These are phyloP conservation scores for Scedosporium apiospermum DNA, from an alignment of 2,329 filamentous ascomycete genomes.

Conservation along the genomic window DNA sequence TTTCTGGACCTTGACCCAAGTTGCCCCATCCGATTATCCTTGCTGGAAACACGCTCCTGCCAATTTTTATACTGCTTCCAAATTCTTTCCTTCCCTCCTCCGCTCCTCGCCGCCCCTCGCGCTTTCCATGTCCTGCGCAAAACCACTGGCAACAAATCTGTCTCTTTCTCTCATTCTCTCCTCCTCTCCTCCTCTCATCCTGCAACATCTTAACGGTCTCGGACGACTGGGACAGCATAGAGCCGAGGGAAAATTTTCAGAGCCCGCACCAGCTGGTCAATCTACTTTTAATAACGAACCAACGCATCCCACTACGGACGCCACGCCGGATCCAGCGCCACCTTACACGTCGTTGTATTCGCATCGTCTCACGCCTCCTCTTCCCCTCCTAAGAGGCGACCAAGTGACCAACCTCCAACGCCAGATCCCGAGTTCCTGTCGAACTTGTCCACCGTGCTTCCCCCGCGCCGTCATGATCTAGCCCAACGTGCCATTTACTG, in stretches of 20 bases:
- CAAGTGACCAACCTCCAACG: conserved; percentile 1
- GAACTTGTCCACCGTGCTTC: not conserved
- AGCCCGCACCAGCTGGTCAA: not conserved
- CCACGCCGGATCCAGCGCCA: not conserved
- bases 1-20: conserved; percentile 3
- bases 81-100: not conserved
- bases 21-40: conserved; percentile 4
- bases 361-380: not conserved
- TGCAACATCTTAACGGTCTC: not conserved
- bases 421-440: conserved; percentile 7
- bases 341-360: not conserved
- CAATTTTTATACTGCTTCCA: conserved; percentile 1
- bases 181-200: not conserved
- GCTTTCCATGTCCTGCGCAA: not conserved
- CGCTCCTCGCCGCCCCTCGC: not conserved
- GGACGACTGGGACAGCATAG: not conserved
- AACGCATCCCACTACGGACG: not conserved
- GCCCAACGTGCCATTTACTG: conserved; percentile 9
- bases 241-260: not conserved
- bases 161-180: too few species aligned
- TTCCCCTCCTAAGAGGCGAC: not conserved
- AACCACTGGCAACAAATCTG: not conserved
- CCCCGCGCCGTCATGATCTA: not conserved
- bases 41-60: not conserved
- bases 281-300: not conserved